Conservation (phyloP, 805 yeast genomes). For the Candida hungchunana region DNA sequence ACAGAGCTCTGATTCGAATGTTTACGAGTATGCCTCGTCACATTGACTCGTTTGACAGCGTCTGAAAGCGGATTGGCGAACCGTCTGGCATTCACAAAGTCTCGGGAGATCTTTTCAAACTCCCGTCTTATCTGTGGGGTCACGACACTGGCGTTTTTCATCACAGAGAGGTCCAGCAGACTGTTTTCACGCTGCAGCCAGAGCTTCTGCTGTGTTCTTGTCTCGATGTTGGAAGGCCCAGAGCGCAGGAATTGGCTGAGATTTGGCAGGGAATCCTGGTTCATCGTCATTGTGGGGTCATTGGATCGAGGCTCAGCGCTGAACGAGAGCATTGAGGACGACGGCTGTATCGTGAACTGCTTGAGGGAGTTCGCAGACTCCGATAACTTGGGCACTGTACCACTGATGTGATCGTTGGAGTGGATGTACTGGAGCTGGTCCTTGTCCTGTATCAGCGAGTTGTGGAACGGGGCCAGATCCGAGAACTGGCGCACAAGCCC, state of each 20-base stretch:
- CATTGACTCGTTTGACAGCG: constrained; percentile 49
- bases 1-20: constrained; percentile 1
- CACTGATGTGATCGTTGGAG: constrained; percentile 28
- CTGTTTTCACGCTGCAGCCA: constrained; percentile 83
- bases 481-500: constrained; percentile 43
- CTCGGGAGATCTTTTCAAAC: constrained; percentile 72
- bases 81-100: constrained; percentile 64
- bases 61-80: constrained; percentile 67
- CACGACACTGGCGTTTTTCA: constrained; percentile 11
- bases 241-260: constrained; percentile 39
- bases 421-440: constrained; percentile 23
- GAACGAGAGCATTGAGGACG: constrained; percentile 21
- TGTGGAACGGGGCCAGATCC: constrained; percentile 26
- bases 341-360: constrained; percentile 23
- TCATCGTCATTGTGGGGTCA: constrained; percentile 6
- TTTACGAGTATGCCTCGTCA: constrained; percentile 1
- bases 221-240: constrained; percentile 40
- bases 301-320: constrained; percentile 17
- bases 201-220: constrained; percentile 77
- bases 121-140: constrained; percentile 64
- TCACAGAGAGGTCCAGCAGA: constrained; percentile 45
- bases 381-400: constrained; percentile 8
- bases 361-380: constrained; percentile 22
- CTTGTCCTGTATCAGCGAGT: constrained; percentile 20
- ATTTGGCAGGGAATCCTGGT: constrained; percentile 25